Conservation (phyloP, 2,329 filamentous ascomycete species). For the Cytospora chrysosperma region DNA sequence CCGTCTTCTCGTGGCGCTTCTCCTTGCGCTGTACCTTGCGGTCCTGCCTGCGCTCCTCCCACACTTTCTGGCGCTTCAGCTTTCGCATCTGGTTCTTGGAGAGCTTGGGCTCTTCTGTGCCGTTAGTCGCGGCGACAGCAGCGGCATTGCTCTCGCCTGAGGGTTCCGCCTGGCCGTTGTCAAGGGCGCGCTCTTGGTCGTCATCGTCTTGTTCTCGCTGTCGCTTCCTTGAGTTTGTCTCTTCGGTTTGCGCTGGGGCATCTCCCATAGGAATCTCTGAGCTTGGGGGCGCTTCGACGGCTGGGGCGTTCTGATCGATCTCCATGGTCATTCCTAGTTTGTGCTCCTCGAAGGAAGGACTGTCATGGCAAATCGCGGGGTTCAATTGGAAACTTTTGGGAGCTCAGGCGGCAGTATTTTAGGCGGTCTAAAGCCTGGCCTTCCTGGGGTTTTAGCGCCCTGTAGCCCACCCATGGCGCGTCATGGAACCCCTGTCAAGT, state of each 20-base stretch:
- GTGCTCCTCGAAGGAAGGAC: neutral
- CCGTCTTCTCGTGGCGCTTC: constrained; percentile 49
- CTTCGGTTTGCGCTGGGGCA: neutral
- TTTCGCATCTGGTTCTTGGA: constrained; percentile 90
- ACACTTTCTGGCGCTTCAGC: constrained; percentile 66
- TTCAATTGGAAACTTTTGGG: constrained; percentile 18
- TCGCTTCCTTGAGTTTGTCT: constrained; percentile 16
- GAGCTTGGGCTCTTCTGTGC: constrained; percentile 37
- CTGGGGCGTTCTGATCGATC: neutral
- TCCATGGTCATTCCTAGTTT: constrained; percentile 2
- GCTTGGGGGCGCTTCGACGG: neutral
- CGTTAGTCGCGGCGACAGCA: neutral
- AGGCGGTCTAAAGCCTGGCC: constrained; percentile 4
- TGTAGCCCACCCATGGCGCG: neutral
- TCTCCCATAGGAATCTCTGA: neutral
- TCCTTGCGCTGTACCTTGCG: constrained; percentile 56
- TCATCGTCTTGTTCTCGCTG: constrained; percentile 7
- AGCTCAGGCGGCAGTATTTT: constrained; percentile 5
- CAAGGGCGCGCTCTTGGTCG: neutral
- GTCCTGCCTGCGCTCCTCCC: constrained; percentile 69
- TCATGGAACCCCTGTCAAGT: neutral
- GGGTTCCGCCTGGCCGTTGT: neutral
- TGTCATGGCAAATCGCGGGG: neutral
- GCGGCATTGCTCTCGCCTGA: neutral
- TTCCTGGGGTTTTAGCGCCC: neutral